Base-by-base conservation (phyloP, 2,329 filamentous ascomycete genomes). In the Xylariaceae sp. region DNA sequence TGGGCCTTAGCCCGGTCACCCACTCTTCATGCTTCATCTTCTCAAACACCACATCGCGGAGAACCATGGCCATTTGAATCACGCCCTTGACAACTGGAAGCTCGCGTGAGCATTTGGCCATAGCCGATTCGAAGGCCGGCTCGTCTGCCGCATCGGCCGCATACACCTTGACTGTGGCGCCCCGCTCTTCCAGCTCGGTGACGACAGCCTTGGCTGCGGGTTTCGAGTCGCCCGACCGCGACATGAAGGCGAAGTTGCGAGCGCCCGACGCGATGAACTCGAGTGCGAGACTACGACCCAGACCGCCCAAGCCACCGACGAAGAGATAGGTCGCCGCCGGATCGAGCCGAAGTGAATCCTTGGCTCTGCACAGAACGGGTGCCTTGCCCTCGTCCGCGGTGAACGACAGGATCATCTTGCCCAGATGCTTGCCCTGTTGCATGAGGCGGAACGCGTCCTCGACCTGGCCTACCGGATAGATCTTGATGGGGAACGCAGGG, bases 401-500 rank as follows among this genome's bases (percentile, higher is more conserved):
- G 6, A 46, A 41, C 18, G 39, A 39, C 5, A 60, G 40, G 0
- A 71, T 60, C 9, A 73, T 63, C 40, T 73, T 75, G 0, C 71
- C 72, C 1, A 68, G 63, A 42, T 72, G 71, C 0, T 60, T 57
- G 0, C 71, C 69, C 11, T 54, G 57, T 46, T 71, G 68, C 64
- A 75, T 66, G 5, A 64, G 62, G 2, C 68, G 59, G 52, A 75
- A 69, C 2, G 70, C 68, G 1, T 68, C 55, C n/a, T 61, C 56
- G 6, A 68, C 57, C 1, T 66, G 45, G 2, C 43, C 46, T 6
- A 61, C 55, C 6, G 49, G 42, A 55, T 63, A 55, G 22, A 27
- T 7, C 22, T 27, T 27, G 22, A 27, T 27, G 7, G 22, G 22
- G 22, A 27, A 27, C 22, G 22, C 22, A 27, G 22, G 22, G 7